Evolutionary conservation across 495 filamentous ascomycete genomes (phyloP).

Genomic region (Penicillium atrosanguineum): DNA sequence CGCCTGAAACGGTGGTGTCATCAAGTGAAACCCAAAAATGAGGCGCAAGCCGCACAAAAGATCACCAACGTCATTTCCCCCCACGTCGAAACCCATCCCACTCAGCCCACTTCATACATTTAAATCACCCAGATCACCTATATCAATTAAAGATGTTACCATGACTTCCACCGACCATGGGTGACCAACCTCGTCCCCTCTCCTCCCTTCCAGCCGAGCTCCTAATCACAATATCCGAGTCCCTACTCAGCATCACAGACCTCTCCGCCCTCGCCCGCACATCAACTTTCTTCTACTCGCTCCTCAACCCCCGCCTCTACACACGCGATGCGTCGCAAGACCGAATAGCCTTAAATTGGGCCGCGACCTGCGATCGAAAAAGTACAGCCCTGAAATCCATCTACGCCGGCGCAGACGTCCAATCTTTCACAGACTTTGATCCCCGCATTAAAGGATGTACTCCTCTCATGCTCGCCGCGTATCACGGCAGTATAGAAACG

Average conservation of each 20-base stretch:
- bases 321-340: slow-evolving; percentile 6
- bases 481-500: slow-evolving; percentile 11
- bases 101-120: not conserved
- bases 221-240: slow-evolving; percentile 12
- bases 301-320: slow-evolving; percentile 19
- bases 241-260: slow-evolving; percentile 6
- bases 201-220: slow-evolving; percentile 15
- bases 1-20: not conserved
- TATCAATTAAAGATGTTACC: not conserved
- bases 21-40: not conserved
- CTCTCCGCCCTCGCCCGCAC: slow-evolving; percentile 16
- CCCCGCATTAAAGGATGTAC: slow-evolving; percentile 15
- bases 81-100: not conserved
- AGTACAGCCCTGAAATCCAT: slow-evolving; percentile 11
- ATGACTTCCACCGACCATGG: slow-evolving; percentile 5
- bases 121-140: not conserved
- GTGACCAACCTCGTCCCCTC: not conserved
- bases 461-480: slow-evolving; percentile 19
- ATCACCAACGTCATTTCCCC: not conserved
- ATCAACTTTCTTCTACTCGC: slow-evolving; percentile 8
- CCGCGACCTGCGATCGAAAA: slow-evolving; percentile 10
- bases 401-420: slow-evolving; percentile 16
- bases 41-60: not conserved
- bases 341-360: slow-evolving; percentile 14
- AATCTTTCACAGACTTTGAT: slow-evolving; percentile 8